Conservation (phyloP, 2,329 filamentous ascomycete species). For the Neonectria coccinea region DNA sequence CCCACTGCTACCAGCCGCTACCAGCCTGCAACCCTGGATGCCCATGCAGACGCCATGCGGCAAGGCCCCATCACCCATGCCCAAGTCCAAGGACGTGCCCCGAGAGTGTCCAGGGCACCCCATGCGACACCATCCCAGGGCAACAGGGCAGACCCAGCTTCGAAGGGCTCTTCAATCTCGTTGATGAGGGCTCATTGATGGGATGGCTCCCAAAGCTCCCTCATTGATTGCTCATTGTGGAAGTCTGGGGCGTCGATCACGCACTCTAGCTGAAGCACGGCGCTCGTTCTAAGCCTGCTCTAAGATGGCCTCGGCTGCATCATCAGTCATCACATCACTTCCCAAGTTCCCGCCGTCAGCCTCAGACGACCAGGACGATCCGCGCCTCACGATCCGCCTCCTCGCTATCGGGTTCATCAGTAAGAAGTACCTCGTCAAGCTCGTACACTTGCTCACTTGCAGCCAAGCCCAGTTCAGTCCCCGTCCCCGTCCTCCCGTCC, state of each 20-base stretch:
- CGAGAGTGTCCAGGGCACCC: slow-evolving; percentile 4
- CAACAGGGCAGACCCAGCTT: neutral
- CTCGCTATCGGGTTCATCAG: neutral
- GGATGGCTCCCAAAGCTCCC: neutral
- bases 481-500: slow-evolving; percentile 16
- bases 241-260: slow-evolving; percentile 46
- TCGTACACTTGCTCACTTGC: slow-evolving; percentile 4
- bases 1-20: slow-evolving; percentile 17
- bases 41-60: slow-evolving; percentile 33
- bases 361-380: slow-evolving; percentile 8
- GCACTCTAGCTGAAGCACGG: slow-evolving; percentile 45
- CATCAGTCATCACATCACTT: neutral
- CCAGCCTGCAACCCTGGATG: slow-evolving; percentile 27
- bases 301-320: slow-evolving; percentile 4
- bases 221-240: neutral
- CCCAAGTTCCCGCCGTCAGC: slow-evolving; percentile 12
- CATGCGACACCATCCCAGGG: slow-evolving; percentile 3
- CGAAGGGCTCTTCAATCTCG: too few species aligned
- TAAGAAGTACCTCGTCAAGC: neutral
- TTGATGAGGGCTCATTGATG: neutral
- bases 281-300: slow-evolving; percentile 27
- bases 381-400: slow-evolving; percentile 6
- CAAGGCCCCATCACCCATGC: slow-evolving; percentile 12
- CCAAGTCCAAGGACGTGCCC: slow-evolving; percentile 6
- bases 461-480: neutral